These are phyloP conservation scores for Phyllosticta citriasiana DNA, from an alignment of 2,329 filamentous ascomycete species.

Conservation along the genomic window DNA sequence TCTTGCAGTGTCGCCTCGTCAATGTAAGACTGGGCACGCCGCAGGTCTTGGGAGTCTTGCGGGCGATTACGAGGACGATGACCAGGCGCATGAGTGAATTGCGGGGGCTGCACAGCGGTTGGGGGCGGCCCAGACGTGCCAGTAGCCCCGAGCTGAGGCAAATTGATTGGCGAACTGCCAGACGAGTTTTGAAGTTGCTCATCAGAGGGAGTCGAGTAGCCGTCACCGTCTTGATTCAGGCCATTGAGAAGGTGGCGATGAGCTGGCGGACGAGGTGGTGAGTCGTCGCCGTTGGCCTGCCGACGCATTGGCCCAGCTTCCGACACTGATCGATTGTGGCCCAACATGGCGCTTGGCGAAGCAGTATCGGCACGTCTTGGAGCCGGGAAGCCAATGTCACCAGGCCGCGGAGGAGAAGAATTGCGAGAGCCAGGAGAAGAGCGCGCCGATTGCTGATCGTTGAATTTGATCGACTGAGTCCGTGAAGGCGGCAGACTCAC, in stretches of 20 bases:
- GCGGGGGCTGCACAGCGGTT: slow-evolving; percentile 70
- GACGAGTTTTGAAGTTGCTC: slow-evolving; percentile 8
- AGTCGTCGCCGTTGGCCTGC: slow-evolving; percentile 24
- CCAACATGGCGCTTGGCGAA: slow-evolving; percentile 23
- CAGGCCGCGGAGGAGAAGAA: slow-evolving; percentile 29
- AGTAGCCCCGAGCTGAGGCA: slow-evolving; percentile 26
- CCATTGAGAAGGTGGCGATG: slow-evolving; percentile 23
- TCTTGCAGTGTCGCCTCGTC: slow-evolving; percentile 74
- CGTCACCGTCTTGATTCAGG: slow-evolving; percentile 19
- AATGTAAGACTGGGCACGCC: slow-evolving; percentile 72
- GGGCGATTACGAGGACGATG: slow-evolving; percentile 60
- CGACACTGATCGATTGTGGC: slow-evolving; percentile 41
- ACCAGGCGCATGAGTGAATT: slow-evolving; percentile 66
- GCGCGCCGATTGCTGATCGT: slow-evolving; percentile 30
- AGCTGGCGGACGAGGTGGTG: slow-evolving; percentile 32
- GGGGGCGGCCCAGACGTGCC: slow-evolving; percentile 40
- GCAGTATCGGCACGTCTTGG: slow-evolving; percentile 36
- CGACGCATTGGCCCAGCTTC: slow-evolving; percentile 24
- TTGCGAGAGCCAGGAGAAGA: slow-evolving; percentile 37
- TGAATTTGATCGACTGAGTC: slow-evolving; percentile 30
- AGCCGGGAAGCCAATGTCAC: slow-evolving; percentile 19
- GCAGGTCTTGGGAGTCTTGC: slow-evolving; percentile 65
- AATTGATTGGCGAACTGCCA: slow-evolving; percentile 15
- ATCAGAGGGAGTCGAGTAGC: slow-evolving; percentile 9
- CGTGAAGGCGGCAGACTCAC: slow-evolving; percentile 27